Evolutionary conservation across 768 basidiomycete genomes (phyloP).

Genomic region (Filobasidium wieringae): DNA sequence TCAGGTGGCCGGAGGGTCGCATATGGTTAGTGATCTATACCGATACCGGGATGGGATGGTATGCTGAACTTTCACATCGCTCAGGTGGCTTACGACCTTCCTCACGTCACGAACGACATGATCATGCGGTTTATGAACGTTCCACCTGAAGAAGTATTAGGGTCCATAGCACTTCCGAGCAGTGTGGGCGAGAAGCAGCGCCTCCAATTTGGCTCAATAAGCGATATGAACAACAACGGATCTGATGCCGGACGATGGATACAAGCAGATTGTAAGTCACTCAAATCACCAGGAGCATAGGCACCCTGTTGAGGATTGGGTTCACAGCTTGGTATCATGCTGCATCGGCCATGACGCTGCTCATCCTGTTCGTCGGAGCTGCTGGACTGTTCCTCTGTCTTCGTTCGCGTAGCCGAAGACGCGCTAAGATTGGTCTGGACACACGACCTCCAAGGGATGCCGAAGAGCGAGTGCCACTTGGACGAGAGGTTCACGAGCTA

Average conservation of each 20-base stretch:
- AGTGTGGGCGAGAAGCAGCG: slow-evolving; percentile 63
- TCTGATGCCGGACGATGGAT: slow-evolving; percentile 1
- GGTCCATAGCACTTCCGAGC: slow-evolving; percentile 68
- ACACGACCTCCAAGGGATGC: slow-evolving; percentile 15
- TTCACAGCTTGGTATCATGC: slow-evolving; percentile 80
- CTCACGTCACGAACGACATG: slow-evolving; percentile 88
- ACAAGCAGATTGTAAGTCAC: neutral
- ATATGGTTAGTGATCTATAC: slow-evolving; percentile 68
- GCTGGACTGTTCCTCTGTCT: slow-evolving; percentile 73
- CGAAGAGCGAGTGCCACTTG: slow-evolving; percentile 32
- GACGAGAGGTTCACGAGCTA: slow-evolving; percentile 52
- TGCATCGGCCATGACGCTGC: slow-evolving; percentile 71
- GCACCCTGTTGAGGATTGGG: neutral
- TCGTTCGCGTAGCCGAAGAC: slow-evolving; percentile 45
- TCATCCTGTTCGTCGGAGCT: slow-evolving; percentile 56
- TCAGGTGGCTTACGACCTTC: slow-evolving; percentile 53
- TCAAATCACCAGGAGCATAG: neutral
- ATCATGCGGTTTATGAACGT: slow-evolving; percentile 93
- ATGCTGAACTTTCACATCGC: neutral
- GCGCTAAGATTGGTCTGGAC: slow-evolving; percentile 21
- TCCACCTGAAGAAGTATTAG: slow-evolving; percentile 68
- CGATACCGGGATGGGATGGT: neutral
- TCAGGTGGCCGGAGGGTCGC: slow-evolving; percentile 82
- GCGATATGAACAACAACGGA: slow-evolving; percentile 22
- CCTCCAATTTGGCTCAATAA: slow-evolving; percentile 39